Percentiles rank a stretch among this genome's conserved stretches.
Evolutionary conservation across 2,329 filamentous ascomycete species (phyloP).

Genomic region (Pyrenochaeta sp.): DNA sequence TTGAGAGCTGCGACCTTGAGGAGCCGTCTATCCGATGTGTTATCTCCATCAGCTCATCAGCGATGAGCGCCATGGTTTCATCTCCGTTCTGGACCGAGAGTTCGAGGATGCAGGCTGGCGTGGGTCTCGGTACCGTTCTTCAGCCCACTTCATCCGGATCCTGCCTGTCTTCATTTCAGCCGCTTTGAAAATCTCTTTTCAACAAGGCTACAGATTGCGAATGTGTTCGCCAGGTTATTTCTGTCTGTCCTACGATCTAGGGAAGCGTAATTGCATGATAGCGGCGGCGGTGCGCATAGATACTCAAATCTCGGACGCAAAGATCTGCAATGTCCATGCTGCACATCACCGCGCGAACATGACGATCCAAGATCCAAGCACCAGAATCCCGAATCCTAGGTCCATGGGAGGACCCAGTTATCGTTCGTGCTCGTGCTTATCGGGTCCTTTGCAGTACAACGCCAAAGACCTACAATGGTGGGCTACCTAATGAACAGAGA

Average conservation of each 20-base stretch:
- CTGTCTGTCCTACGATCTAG: neutral
- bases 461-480: neutral
- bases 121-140: neutral
- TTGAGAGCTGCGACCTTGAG: neutral
- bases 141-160: slow-evolving; percentile 2
- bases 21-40: neutral
- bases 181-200: neutral
- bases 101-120: neutral
- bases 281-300: neutral
- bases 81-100: neutral
- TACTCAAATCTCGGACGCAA: neutral
- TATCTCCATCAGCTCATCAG: neutral
- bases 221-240: neutral
- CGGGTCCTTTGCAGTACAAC: neutral
- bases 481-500: neutral
- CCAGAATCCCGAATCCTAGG: neutral
- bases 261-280: neutral
- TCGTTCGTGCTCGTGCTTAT: neutral
- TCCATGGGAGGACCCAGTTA: neutral
- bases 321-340: slow-evolving; percentile 1
- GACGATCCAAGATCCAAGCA: neutral
- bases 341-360: neutral
- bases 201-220: neutral
- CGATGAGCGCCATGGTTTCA: neutral
- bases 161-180: neutral